These are phyloP conservation scores for Madurella fahalii DNA, from an alignment of 2,329 filamentous ascomycete genomes.

Conservation along the genomic window DNA sequence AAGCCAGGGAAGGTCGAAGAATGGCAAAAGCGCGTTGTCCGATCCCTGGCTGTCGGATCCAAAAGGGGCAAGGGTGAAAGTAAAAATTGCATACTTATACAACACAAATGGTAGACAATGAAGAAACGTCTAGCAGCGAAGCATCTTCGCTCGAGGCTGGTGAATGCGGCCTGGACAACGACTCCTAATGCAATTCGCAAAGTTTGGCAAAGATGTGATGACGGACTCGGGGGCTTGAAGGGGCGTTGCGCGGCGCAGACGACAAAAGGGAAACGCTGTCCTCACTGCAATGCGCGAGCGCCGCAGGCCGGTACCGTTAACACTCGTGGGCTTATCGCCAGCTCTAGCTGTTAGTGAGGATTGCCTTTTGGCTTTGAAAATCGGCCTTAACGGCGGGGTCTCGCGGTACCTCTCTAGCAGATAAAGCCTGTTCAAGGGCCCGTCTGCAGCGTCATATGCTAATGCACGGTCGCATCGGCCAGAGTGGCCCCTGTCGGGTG, in stretches of 20 bases:
- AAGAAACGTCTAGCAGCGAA: conserved; percentile 14
- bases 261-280: conserved; percentile 26
- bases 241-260: conserved; percentile 15
- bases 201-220: conserved; percentile 13
- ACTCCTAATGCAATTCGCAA: conserved; percentile 1
- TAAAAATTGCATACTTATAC: conserved; percentile 20
- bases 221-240: conserved; percentile 8
- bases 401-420: background rate
- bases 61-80: background rate
- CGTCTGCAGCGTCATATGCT: background rate
- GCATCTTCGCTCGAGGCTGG: conserved; percentile 16
- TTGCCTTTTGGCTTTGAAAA: too few relatives aligned
- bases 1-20: conserved; percentile 7
- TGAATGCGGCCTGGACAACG: conserved; percentile 2
- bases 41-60: conserved; percentile 8
- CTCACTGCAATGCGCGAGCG: conserved; percentile 16
- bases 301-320: conserved; percentile 2
- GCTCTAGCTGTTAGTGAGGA: background rate
- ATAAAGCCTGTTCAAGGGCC: background rate
- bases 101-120: conserved; percentile 13
- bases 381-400: too few relatives aligned
- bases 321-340: conserved; percentile 11
- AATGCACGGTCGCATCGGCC: conserved; percentile 3
- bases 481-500: conserved; percentile 2
- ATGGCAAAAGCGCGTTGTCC: conserved; percentile 13